Conservation (phyloP, 371 early-diverging fungal species). For the Capniomyces stellatus region DNA sequence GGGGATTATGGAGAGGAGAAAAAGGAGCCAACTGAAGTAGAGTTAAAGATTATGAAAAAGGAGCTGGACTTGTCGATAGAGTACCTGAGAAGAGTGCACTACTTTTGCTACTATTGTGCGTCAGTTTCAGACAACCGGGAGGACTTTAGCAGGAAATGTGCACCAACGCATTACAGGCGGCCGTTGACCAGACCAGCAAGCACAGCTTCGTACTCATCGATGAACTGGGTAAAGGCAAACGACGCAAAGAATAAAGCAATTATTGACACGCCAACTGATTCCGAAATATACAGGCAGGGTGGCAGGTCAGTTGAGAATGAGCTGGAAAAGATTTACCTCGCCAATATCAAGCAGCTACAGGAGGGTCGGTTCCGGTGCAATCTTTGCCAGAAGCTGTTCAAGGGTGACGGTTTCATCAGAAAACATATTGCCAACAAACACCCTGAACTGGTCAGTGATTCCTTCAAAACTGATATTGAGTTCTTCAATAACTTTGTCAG, state of each 20-base stretch:
- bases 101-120: slow-evolving; percentile 87
- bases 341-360: slow-evolving; percentile 21
- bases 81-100: slow-evolving; percentile 78
- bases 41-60: slow-evolving; percentile 27
- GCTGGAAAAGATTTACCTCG: slow-evolving; percentile 18
- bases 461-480: slow-evolving; percentile 29
- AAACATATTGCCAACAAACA: slow-evolving; percentile 86
- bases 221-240: slow-evolving; percentile 20
- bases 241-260: slow-evolving; percentile 46
- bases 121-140: slow-evolving; percentile 60
- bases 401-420: slow-evolving; percentile 78
- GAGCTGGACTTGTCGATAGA: slow-evolving; percentile 61
- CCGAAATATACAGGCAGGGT: slow-evolving; percentile 38
- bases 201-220: slow-evolving; percentile 18
- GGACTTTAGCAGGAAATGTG: slow-evolving; percentile 63
- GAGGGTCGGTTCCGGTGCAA: slow-evolving; percentile 72
- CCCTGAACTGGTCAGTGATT: slow-evolving; percentile 38
- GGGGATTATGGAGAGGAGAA: slow-evolving; percentile 1
- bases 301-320: slow-evolving; percentile 55
- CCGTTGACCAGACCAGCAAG: slow-evolving; percentile 19
- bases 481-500: slow-evolving; percentile 76
- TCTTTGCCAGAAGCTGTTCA: slow-evolving; percentile 84
- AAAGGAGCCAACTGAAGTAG: slow-evolving; percentile 2
- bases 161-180: slow-evolving; percentile 41
- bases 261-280: slow-evolving; percentile 42